phyloP scores from a whole-genome alignment of 1,139 yeast species.

The Chernovozyma aurita region DNA sequence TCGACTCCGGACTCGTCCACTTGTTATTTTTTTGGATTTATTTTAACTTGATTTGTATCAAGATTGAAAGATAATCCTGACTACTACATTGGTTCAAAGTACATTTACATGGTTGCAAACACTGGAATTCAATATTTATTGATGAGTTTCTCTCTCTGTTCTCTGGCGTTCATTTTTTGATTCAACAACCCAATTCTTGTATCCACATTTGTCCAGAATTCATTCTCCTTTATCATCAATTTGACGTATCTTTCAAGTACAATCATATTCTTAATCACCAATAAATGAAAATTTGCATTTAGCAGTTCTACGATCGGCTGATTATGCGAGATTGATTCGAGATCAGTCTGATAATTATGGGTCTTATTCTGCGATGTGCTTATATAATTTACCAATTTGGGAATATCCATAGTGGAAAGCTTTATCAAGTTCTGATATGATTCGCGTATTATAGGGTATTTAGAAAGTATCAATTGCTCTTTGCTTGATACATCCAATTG shows the following conservation, averaged over 20 bases:
- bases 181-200: conserved; percentile 12
- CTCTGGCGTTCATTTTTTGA: conserved; percentile 8
- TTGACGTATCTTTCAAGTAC: conserved; percentile 24
- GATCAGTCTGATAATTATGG: conserved; percentile 14
- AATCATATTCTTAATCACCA: conserved; percentile 26
- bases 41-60: too few relatives aligned
- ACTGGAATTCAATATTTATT: conserved; percentile 7
- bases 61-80: too few relatives aligned
- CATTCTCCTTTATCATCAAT: conserved; percentile 19
- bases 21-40: conserved; percentile 15
- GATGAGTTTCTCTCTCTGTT: conserved; percentile 4
- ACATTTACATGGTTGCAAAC: too few relatives aligned
- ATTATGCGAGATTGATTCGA: conserved; percentile 8
- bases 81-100: too few relatives aligned
- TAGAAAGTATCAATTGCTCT: conserved; percentile 4
- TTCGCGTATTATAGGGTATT: conserved; percentile 15
- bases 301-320: conserved; percentile 13
- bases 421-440: conserved; percentile 18
- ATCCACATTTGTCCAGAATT: conserved; percentile 22
- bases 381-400: conserved; percentile 18
- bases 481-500: background rate
- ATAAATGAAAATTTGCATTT: conserved; percentile 16
- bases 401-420: conserved; percentile 19
- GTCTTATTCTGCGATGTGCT: conserved; percentile 15
- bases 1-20: conserved; percentile 89